These are phyloP conservation scores for Lipomyces sp. DNA, from an alignment of 805 yeast species.

Conservation along the genomic window DNA sequence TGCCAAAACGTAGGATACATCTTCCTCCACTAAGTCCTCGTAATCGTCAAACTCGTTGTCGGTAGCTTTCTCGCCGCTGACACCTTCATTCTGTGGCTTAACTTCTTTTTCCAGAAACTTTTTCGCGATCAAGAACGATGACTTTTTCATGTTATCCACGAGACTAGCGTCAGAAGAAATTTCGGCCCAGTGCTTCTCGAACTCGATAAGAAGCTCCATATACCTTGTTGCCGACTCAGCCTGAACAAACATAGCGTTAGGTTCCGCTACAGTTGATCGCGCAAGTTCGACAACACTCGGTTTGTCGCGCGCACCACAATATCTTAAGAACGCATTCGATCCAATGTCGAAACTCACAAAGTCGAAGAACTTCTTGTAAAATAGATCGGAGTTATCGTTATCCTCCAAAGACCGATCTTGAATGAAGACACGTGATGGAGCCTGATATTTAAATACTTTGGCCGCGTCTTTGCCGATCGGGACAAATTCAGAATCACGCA, in stretches of 20 bases:
- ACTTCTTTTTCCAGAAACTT: constrained; percentile 40
- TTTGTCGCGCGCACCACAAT: constrained; percentile 45
- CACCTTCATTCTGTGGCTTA: constrained; percentile 33
- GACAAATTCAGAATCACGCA: constrained; percentile 39
- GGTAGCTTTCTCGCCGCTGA: constrained; percentile 9
- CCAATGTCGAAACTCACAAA: constrained; percentile 38
- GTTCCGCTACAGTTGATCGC: constrained; percentile 38
- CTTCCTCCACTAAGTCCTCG: constrained; percentile 29
- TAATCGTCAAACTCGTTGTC: constrained; percentile 24
- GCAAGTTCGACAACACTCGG: constrained; percentile 46
- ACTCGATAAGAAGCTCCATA: constrained; percentile 34
- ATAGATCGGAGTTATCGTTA: constrained; percentile 14
- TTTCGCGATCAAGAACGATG: constrained; percentile 44
- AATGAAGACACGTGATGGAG: constrained; percentile 41
- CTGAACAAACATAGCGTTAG: constrained; percentile 39
- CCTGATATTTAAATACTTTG: constrained; percentile 19
- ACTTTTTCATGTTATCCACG: constrained; percentile 39
- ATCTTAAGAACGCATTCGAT: constrained; percentile 44
- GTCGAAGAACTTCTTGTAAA: constrained; percentile 41
- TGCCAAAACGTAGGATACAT: constrained; percentile 38
- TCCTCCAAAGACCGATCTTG: background rate
- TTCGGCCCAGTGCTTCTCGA: constrained; percentile 39
- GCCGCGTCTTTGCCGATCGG: constrained; percentile 37
- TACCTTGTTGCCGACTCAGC: constrained; percentile 40
- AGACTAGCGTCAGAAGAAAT: constrained; percentile 31